Evolutionary conservation across 345 rosid genomes (phyloP).

Genomic region (Acer negundo): DNA sequence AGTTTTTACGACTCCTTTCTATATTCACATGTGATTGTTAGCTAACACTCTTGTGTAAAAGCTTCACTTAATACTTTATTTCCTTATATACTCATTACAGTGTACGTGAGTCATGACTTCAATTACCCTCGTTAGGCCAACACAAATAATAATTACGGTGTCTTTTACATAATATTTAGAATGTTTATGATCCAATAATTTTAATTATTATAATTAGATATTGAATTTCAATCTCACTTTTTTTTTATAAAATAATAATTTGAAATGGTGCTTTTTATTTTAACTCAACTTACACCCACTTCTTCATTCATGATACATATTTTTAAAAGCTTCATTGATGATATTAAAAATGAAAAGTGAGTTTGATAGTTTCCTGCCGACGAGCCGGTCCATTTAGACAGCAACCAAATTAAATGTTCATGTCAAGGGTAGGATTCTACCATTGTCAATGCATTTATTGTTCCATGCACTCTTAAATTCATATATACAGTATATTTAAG

Average conservation of each 20-base stretch:
- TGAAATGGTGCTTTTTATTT: neutral
- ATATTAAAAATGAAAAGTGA: conserved; percentile 9
- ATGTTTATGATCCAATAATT: too few relatives aligned
- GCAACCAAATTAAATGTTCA: conserved; percentile 13
- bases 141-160: too few relatives aligned
- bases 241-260: too few relatives aligned
- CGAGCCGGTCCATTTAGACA: neutral
- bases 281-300: neutral
- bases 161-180: too few relatives aligned
- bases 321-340: neutral
- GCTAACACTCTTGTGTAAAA: too few relatives aligned
- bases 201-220: neutral
- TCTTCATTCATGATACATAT: neutral
- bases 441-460: conserved; percentile 5
- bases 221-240: neutral
- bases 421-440: conserved; percentile 13
- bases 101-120: too few relatives aligned
- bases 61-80: too few relatives aligned
- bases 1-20: too few relatives aligned
- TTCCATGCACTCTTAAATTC: neutral
- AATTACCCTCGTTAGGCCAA: too few relatives aligned
- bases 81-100: too few relatives aligned
- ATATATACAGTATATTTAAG: too few relatives aligned
- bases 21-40: too few relatives aligned
- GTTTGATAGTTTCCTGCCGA: neutral